Percentiles rank a stretch among this genome's conserved stretches.
These are phyloP conservation scores for Stephania yunnanensis DNA, from an alignment of 164 flowering plant genomes.

Conservation along the genomic window DNA sequence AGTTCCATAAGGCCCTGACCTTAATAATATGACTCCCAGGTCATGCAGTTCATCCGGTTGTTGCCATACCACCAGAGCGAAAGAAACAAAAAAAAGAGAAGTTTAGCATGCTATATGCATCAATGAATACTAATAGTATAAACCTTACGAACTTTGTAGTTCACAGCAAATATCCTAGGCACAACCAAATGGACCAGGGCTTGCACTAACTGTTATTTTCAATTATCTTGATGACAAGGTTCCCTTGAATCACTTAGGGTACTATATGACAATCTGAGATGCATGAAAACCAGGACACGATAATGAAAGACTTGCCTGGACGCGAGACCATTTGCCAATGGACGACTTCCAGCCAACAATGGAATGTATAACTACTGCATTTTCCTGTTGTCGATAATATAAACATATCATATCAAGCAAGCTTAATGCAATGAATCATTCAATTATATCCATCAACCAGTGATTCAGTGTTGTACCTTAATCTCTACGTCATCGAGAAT, in stretches of 20 bases:
- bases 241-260: background rate
- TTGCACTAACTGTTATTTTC: background rate
- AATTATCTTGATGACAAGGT: background rate
- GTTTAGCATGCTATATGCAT: too few species aligned
- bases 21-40: too few species aligned
- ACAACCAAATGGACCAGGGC: background rate
- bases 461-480: conserved; percentile 39
- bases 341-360: conserved; percentile 98
- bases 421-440: background rate
- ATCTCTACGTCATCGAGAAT: conserved; percentile 94
- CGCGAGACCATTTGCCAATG: conserved; percentile 96
- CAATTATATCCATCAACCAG: conserved; percentile 7
- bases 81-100: too few species aligned
- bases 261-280: background rate
- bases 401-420: conserved; percentile 12
- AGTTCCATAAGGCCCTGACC: too few species aligned
- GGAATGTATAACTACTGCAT: conserved; percentile 80
- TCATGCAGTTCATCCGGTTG: too few species aligned
- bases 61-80: too few species aligned
- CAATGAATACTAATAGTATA: too few species aligned
- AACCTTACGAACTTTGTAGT: too few species aligned
- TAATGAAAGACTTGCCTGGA: conserved; percentile 56
- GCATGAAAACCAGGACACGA: background rate
- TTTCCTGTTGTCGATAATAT: conserved; percentile 51
- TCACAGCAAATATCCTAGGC: too few species aligned